Evolutionary conservation across 2,329 filamentous ascomycete genomes (phyloP).

Genomic region (Cryphonectria carpinicola): DNA sequence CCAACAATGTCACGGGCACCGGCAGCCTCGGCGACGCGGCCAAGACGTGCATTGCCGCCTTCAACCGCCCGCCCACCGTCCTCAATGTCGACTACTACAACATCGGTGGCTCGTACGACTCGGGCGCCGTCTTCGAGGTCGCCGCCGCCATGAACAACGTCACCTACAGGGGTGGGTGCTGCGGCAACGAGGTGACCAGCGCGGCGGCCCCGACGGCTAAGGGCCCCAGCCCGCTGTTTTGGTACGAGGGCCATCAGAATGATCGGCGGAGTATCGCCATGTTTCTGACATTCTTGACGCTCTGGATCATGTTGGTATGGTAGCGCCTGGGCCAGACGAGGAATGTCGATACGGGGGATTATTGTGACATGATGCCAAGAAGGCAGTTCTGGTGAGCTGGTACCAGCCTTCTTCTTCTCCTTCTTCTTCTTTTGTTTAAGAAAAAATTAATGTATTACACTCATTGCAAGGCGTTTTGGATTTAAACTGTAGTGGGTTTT

Average conservation of each 20-base stretch:
- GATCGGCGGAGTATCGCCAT: conserved; percentile 22
- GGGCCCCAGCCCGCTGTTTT: conserved; percentile 26
- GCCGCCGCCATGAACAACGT: conserved; percentile 74
- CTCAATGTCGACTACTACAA: conserved; percentile 89
- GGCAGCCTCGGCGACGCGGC: conserved; percentile 70
- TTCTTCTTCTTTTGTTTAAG: neutral
- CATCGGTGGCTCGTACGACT: conserved; percentile 54
- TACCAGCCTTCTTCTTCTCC: neutral
- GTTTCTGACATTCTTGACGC: conserved; percentile 30
- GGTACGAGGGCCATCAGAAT: conserved; percentile 24
- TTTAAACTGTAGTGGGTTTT: conserved; percentile 4
- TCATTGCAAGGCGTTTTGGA: conserved; percentile 7
- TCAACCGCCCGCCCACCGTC: conserved; percentile 74
- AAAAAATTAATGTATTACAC: too few relatives aligned
- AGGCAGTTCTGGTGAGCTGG: conserved; percentile 21
- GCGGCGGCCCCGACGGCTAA: conserved; percentile 7
- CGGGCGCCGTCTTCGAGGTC: conserved; percentile 77
- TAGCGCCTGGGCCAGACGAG: conserved; percentile 29
- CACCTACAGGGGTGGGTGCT: conserved; percentile 63
- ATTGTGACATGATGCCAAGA: conserved; percentile 28
- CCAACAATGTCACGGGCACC: conserved; percentile 67
- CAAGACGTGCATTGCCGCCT: conserved; percentile 63
- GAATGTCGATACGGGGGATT: conserved; percentile 16
- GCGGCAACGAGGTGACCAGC: conserved; percentile 46
- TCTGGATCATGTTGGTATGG: conserved; percentile 26